Conservation (phyloP, 495 filamentous ascomycete genomes). For the Penicillium arizonense region DNA sequence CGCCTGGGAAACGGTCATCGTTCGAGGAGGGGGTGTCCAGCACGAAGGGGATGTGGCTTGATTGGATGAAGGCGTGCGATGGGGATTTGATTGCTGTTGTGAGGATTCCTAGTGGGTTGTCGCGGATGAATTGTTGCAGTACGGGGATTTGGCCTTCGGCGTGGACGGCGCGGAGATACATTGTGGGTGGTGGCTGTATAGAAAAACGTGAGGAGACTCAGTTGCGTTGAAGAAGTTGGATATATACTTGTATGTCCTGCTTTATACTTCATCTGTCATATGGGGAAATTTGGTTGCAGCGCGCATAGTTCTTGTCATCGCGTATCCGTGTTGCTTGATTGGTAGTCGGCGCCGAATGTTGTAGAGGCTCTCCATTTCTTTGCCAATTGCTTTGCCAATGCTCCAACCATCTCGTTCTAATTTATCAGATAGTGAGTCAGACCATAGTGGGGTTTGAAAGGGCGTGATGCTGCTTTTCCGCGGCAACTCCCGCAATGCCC, state of each 20-base stretch:
- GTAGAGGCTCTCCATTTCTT: too few species aligned
- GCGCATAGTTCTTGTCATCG: conserved; percentile 2
- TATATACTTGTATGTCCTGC: too few species aligned
- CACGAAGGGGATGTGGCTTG: conserved; percentile 56
- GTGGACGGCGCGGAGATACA: conserved; percentile 50
- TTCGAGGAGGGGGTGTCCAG: conserved; percentile 36
- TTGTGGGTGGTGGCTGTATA: conserved; percentile 14
- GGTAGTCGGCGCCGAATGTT: conserved; percentile 10
- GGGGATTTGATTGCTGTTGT: conserved; percentile 52
- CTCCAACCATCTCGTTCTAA: too few species aligned
- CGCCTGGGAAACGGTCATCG: conserved; percentile 18
- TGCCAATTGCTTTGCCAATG: too few species aligned
- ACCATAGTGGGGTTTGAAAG: too few species aligned
- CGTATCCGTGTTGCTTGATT: conserved; percentile 8
- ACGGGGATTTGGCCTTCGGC: conserved; percentile 37
- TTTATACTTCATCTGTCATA: background rate
- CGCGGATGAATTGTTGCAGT: conserved; percentile 47
- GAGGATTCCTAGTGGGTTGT: conserved; percentile 54
- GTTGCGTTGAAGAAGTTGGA: background rate
- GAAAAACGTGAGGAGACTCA: background rate
- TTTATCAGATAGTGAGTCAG: too few species aligned
- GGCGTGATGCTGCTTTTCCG: too few species aligned
- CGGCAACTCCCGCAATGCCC: too few species aligned
- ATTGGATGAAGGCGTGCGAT: conserved; percentile 45
- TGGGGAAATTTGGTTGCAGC: background rate